Base-by-base conservation (phyloP, 2,329 filamentous ascomycete genomes). In the Alternaria sp. region DNA sequence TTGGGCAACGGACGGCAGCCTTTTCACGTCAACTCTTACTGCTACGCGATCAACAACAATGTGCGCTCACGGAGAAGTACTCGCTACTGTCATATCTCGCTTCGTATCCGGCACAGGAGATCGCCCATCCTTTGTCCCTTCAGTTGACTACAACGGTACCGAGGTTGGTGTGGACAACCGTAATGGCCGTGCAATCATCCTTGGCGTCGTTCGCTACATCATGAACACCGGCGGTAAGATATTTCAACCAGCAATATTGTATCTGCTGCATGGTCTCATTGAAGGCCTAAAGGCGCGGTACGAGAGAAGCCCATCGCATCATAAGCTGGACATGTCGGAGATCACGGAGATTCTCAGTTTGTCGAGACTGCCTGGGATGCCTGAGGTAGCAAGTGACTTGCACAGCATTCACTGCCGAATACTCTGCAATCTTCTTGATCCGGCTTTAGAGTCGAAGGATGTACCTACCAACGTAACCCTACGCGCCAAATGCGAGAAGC, bases 1-100 rank as follows among this genome's bases (percentile, higher is more conserved):
- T 2, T 84, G 82, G 81, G 80, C 76, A 2, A 80, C 77, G 4
- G 76, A 79, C 61, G 82, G 82, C 3, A 72, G 68, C 11, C 68
- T 81, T 0, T 83, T 81, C 66, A 81, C 78, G 1, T 70, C 76
- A 0, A 76, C 72, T 4, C 61, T 82, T 9, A 66, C 66, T 9
- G 70, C 72, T 1, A 69, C 68, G 13, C 72, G 75, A 23, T 56
- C 66, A 0, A 45, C 26, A 1, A 71, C 78, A 8, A 51, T 50
- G 5, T 82, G 80, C 52, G 62, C 66, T 10, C 81, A 83, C 60
- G 81, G 81, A 14, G 69, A 75, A 5, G 68, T 67, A 8, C 65
- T 83, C 5, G 70, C 75, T 9, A 52, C 57, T 28, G 78, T 80
- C 45, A 60, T 82, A 10, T 55, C 68, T 10, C 61, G 58, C 10